Conservation (phyloP, 2,329 filamentous ascomycete genomes). For the Graphiopsis chlorocephala region DNA sequence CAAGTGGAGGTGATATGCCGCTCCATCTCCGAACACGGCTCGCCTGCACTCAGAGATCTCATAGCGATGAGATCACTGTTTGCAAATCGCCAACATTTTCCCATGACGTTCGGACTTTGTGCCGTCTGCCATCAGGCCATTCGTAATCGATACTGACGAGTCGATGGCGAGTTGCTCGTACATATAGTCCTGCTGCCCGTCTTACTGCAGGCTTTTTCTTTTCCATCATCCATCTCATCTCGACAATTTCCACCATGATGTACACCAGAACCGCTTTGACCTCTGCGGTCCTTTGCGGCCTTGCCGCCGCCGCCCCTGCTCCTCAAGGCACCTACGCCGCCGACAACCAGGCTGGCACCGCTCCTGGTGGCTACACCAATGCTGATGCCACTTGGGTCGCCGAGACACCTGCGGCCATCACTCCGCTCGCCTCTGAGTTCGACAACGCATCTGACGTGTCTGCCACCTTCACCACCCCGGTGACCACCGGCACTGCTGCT, state of each 20-base stretch:
- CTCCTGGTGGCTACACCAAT: slow-evolving; percentile 43
- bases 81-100: slow-evolving; percentile 13
- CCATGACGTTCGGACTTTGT: slow-evolving; percentile 13
- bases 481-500: slow-evolving; percentile 31
- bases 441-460: slow-evolving; percentile 44
- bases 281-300: slow-evolving; percentile 35
- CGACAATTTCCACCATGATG: slow-evolving; percentile 36
- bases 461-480: slow-evolving; percentile 35
- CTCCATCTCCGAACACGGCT: slow-evolving; percentile 11
- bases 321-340: slow-evolving; percentile 22
- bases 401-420: slow-evolving; percentile 34
- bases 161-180: background rate
- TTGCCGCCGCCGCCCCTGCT: slow-evolving; percentile 37
- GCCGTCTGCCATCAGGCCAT: slow-evolving; percentile 6
- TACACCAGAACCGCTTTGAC: slow-evolving; percentile 35
- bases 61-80: slow-evolving; percentile 15
- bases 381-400: slow-evolving; percentile 43
- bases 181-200: slow-evolving; percentile 3
- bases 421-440: slow-evolving; percentile 41
- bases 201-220: background rate
- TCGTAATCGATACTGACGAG: background rate
- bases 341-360: slow-evolving; percentile 26
- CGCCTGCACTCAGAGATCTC: slow-evolving; percentile 1
- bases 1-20: background rate
- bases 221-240: background rate